These are phyloP conservation scores for Podospora didyma DNA, from an alignment of 495 filamentous ascomycete genomes.

Conservation along the genomic window DNA sequence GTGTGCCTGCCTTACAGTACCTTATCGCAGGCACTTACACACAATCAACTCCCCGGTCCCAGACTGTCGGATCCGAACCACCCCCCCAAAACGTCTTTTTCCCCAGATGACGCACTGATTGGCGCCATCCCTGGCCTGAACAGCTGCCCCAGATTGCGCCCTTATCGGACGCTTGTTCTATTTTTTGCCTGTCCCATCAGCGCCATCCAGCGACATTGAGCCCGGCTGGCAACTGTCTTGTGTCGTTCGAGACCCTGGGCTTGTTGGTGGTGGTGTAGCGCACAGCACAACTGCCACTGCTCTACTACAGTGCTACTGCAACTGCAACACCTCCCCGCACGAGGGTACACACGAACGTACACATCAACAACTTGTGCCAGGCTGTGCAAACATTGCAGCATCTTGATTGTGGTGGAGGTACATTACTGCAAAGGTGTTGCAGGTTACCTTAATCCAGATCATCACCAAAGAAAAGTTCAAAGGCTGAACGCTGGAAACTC, in stretches of 20 bases:
- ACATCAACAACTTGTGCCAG: too few species aligned
- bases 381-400: too few species aligned
- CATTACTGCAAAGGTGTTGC: too few species aligned
- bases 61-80: slow-evolving; percentile 41
- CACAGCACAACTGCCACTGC: background rate
- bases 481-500: background rate
- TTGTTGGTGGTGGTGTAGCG: background rate
- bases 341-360: background rate
- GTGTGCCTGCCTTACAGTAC: slow-evolving; percentile 13
- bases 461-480: background rate
- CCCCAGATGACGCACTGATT: slow-evolving; percentile 49
- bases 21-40: slow-evolving; percentile 29
- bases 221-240: background rate
- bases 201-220: background rate
- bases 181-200: slow-evolving; percentile 5
- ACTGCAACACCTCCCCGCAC: background rate
- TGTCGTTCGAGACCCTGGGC: background rate
- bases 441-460: background rate
- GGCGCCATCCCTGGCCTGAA: slow-evolving; percentile 32
- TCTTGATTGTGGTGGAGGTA: too few species aligned
- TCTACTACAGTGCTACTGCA: background rate
- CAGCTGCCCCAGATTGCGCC: slow-evolving; percentile 18
- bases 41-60: slow-evolving; percentile 27
- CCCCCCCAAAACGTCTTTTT: slow-evolving; percentile 23
- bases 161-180: slow-evolving; percentile 23